These are phyloP conservation scores for Saksenaea oblongispora DNA, from an alignment of 371 early-diverging fungal genomes.

Conservation along the genomic window DNA sequence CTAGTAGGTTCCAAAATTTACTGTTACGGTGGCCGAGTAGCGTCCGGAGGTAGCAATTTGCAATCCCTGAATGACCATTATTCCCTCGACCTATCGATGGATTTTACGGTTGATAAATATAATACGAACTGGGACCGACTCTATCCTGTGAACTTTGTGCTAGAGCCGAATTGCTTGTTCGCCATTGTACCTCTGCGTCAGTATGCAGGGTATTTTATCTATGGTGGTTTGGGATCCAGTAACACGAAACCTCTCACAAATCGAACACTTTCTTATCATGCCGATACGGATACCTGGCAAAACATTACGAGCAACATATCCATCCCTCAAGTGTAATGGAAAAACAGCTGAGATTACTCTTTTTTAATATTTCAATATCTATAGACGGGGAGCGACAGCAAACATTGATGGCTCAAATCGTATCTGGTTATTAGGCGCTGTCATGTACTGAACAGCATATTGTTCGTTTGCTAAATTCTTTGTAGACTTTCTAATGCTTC, in stretches of 20 bases:
- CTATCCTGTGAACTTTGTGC: background rate
- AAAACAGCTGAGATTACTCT: background rate
- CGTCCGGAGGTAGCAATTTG: background rate
- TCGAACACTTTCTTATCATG: background rate
- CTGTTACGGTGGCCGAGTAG: conserved; percentile 11
- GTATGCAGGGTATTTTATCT: background rate
- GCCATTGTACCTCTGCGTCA: background rate
- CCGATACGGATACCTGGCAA: background rate
- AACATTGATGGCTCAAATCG: too few species aligned
- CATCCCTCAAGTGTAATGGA: too few species aligned
- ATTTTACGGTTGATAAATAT: background rate
- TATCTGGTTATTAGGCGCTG: too few species aligned
- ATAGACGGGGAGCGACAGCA: too few species aligned
- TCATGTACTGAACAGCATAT: too few species aligned
- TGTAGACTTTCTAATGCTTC: too few species aligned
- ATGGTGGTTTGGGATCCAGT: background rate
- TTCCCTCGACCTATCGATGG: background rate
- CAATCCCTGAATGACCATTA: conserved; percentile 2
- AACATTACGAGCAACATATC: too few species aligned
- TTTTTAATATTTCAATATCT: too few species aligned
- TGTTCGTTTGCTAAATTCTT: too few species aligned
- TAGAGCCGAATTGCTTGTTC: conserved; percentile 1
- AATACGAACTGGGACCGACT: background rate
- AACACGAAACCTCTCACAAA: background rate
- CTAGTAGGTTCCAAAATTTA: conserved; percentile 1